These are phyloP conservation scores for Carex littledalei DNA, from an alignment of 176 grass and related monocot genomes.

Conservation along the genomic window DNA sequence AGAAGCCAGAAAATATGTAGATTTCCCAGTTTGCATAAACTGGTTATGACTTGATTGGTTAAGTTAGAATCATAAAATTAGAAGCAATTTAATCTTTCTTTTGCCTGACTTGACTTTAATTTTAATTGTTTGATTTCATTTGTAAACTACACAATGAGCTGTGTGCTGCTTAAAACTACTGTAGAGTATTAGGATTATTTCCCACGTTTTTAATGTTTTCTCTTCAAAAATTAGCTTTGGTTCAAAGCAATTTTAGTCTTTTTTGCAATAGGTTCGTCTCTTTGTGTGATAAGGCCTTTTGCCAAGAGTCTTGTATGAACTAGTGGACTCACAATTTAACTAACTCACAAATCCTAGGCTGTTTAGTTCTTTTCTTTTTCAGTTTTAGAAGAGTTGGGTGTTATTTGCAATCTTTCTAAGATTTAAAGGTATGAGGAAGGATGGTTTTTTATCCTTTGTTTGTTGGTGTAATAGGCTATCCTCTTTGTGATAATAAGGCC, in stretches of 20 bases:
- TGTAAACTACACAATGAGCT: background rate
- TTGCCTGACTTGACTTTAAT: background rate
- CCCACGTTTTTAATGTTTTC: background rate
- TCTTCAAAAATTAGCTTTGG: background rate
- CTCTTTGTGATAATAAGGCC: slow-evolving; percentile 68
- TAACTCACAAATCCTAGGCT: background rate
- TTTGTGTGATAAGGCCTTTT: slow-evolving; percentile 64
- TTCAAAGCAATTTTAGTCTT: background rate
- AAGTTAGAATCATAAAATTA: background rate
- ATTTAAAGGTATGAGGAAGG: background rate
- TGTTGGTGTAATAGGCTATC: slow-evolving; percentile 39
- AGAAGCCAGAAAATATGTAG: background rate
- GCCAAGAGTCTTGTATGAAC: slow-evolving; percentile 54
- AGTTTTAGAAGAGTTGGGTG: background rate
- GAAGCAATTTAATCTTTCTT: background rate
- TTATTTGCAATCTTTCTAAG: background rate
- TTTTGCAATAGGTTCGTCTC: slow-evolving; percentile 36
- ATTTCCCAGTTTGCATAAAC: background rate
- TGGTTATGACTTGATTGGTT: background rate
- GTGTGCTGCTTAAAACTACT: background rate
- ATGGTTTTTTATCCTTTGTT: background rate
- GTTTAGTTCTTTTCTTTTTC: background rate
- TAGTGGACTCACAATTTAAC: slow-evolving; percentile 46
- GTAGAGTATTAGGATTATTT: background rate
- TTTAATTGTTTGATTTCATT: background rate